A percentile compares a stretch with the other conserved stretches of the same genome.
Evolutionary conservation across 352 stramenopile genomes (phyloP).

Genomic region (Stramenopiles sp.): DNA sequence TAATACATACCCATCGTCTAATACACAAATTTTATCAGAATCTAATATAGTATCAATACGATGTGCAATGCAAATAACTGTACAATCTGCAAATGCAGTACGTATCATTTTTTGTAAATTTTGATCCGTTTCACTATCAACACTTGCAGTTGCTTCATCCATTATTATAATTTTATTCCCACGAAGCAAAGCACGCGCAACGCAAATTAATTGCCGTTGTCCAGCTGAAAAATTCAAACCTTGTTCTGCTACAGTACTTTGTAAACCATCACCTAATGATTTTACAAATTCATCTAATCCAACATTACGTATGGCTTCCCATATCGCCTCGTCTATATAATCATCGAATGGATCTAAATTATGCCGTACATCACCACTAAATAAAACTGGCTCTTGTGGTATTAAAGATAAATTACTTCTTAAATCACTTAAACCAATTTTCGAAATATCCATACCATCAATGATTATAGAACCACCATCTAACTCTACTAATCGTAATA

Average conservation of each 20-base stretch:
- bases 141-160: slow-evolving; percentile 60
- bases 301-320: slow-evolving; percentile 23
- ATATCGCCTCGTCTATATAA: slow-evolving; percentile 42
- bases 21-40: slow-evolving; percentile 76
- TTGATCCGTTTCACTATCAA: slow-evolving; percentile 64
- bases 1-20: slow-evolving; percentile 67
- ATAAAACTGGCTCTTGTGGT: slow-evolving; percentile 75
- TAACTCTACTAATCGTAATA: slow-evolving; percentile 21
- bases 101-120: slow-evolving; percentile 41
- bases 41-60: slow-evolving; percentile 88
- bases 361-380: slow-evolving; percentile 60
- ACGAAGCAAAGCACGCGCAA: slow-evolving; percentile 73
- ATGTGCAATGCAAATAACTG: slow-evolving; percentile 89
- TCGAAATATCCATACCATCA: slow-evolving; percentile 39
- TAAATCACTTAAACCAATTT: slow-evolving; percentile 36
- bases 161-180: slow-evolving; percentile 77
- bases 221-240: slow-evolving; percentile 76
- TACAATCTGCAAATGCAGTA: slow-evolving; percentile 35
- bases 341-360: slow-evolving; percentile 44
- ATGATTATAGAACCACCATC: slow-evolving; percentile 36
- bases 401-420: slow-evolving; percentile 48
- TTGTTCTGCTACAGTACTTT: slow-evolving; percentile 48
- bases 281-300: background rate
- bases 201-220: slow-evolving; percentile 80
- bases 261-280: slow-evolving; percentile 25